These are phyloP conservation scores for Aureobasidium melanogenum DNA, from an alignment of 2,329 filamentous ascomycete species.

Conservation along the genomic window DNA sequence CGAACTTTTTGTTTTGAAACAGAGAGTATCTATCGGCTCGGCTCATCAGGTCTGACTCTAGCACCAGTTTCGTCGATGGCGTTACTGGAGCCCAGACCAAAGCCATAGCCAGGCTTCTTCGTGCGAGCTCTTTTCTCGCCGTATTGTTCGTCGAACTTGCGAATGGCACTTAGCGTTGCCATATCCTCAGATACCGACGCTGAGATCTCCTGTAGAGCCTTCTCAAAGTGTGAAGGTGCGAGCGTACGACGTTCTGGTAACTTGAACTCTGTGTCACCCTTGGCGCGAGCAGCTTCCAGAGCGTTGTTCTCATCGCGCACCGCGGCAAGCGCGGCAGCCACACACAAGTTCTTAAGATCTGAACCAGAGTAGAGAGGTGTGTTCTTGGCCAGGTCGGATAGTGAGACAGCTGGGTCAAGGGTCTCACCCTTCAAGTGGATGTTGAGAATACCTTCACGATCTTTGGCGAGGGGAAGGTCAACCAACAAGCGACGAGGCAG, in stretches of 20 bases:
- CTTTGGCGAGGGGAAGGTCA: slow-evolving; percentile 59
- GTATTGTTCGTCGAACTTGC: slow-evolving; percentile 93
- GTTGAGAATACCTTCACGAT: slow-evolving; percentile 58
- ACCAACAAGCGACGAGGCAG: slow-evolving; percentile 64
- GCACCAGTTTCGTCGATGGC: slow-evolving; percentile 24
- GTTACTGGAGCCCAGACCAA: slow-evolving; percentile 19
- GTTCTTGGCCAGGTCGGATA: slow-evolving; percentile 53
- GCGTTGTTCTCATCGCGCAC: slow-evolving; percentile 62
- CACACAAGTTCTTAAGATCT: slow-evolving; percentile 74
- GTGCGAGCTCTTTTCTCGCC: slow-evolving; percentile 64
- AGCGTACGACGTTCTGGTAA: slow-evolving; percentile 65
- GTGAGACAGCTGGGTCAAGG: slow-evolving; percentile 51
- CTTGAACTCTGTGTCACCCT: slow-evolving; percentile 37
- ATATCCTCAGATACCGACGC: slow-evolving; percentile 93
- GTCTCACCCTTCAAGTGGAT: slow-evolving; percentile 63
- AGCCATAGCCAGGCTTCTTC: slow-evolving; percentile 28
- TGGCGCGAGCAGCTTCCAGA: slow-evolving; percentile 20
- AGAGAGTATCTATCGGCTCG: neutral
- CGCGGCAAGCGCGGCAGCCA: slow-evolving; percentile 69
- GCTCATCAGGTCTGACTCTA: slow-evolving; percentile 19
- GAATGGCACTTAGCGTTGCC: slow-evolving; percentile 72
- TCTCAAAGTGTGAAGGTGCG: slow-evolving; percentile 65
- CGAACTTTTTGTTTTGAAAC: neutral
- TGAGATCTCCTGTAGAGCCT: slow-evolving; percentile 77
- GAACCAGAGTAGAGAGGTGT: slow-evolving; percentile 76